Percentiles rank a stretch among this genome's conserved stretches.
These are phyloP conservation scores for Umbellularia californica DNA, from an alignment of 164 flowering plant species.

Conservation along the genomic window DNA sequence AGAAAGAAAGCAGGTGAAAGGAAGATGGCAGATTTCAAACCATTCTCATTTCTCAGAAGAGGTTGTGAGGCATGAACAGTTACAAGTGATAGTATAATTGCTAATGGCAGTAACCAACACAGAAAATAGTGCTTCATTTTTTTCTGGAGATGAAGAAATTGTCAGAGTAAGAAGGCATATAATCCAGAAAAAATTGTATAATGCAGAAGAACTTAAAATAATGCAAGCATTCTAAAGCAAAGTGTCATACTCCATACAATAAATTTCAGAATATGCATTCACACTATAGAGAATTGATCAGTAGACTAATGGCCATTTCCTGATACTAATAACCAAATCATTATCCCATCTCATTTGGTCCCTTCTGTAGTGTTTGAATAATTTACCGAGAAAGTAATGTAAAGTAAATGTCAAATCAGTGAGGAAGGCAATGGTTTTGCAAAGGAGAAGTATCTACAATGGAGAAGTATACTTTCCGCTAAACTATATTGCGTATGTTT, in stretches of 20 bases:
- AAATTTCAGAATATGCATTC: not conserved
- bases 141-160: slow-evolving; percentile 7
- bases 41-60: slow-evolving; percentile 18
- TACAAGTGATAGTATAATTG: slow-evolving; percentile 17
- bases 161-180: not conserved
- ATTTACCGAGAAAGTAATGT: no score
- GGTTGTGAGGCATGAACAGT: slow-evolving; percentile 21
- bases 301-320: not conserved
- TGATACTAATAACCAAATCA: not conserved
- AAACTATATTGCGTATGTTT: not conserved
- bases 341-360: not conserved
- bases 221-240: not conserved
- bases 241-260: not conserved
- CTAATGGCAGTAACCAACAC: slow-evolving; percentile 14
- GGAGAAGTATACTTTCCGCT: no score
- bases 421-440: no score
- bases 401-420: no score
- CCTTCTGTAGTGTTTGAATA: not conserved
- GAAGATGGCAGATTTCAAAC: slow-evolving; percentile 44
- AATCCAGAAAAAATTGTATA: not conserved
- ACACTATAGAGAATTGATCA: not conserved
- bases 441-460: no score
- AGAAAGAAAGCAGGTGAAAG: slow-evolving; percentile 58
- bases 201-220: not conserved
- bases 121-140: slow-evolving; percentile 9